phyloP scores from a whole-genome alignment of 345 rosid species.

The Geranium brycei region DNA sequence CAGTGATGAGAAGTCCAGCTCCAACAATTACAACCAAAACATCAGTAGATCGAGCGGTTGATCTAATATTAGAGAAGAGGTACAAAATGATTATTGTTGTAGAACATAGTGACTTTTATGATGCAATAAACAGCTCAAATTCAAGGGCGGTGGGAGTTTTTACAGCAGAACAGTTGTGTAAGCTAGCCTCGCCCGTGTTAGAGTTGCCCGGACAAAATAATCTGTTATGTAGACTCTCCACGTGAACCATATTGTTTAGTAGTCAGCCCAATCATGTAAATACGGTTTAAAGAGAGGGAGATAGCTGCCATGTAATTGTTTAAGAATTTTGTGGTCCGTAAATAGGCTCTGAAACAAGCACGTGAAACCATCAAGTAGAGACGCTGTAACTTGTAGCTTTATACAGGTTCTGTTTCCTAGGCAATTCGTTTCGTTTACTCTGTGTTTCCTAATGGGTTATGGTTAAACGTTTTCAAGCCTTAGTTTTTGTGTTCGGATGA shows the following conservation, averaged over 20 bases:
- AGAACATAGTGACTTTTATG: slow-evolving; percentile 21
- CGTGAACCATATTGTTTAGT: neutral
- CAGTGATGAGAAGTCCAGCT: slow-evolving; percentile 67
- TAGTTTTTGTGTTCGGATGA: too few relatives aligned
- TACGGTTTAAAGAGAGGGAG: neutral
- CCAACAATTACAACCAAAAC: slow-evolving; percentile 47
- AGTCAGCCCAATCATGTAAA: neutral
- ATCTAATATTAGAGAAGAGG: slow-evolving; percentile 49
- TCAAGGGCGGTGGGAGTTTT: slow-evolving; percentile 49
- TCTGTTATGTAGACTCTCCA: slow-evolving; percentile 5
- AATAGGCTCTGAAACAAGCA: too few relatives aligned
- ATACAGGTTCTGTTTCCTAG: too few relatives aligned
- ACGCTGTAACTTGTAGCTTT: too few relatives aligned
- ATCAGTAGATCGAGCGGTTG: slow-evolving; percentile 38
- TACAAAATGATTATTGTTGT: slow-evolving; percentile 53
- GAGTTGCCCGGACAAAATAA: slow-evolving; percentile 19
- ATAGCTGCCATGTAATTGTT: too few relatives aligned
- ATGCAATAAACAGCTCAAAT: slow-evolving; percentile 18
- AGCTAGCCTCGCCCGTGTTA: slow-evolving; percentile 15
- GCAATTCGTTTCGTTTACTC: too few relatives aligned
- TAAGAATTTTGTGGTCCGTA: too few relatives aligned
- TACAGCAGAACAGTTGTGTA: slow-evolving; percentile 39
- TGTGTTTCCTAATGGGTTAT: too few relatives aligned
- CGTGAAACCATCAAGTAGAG: too few relatives aligned
- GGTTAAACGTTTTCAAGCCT: too few relatives aligned